Percentiles rank a stretch among this genome's conserved stretches.
Evolutionary conservation across 768 basidiomycete species (phyloP).

Genomic region (Rhizopogon rudus): DNA sequence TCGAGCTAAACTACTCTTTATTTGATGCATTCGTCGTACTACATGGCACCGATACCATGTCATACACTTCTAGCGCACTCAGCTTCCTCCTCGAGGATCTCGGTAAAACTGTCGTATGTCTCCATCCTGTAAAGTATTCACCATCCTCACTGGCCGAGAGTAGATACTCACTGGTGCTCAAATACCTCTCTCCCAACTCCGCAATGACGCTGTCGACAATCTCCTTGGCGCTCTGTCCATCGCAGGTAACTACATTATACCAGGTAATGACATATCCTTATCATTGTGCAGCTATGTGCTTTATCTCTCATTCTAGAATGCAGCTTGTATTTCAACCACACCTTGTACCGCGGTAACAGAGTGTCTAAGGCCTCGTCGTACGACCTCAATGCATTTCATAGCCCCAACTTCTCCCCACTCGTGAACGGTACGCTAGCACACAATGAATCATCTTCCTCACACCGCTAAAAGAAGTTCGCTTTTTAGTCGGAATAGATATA

Average conservation of each 20-base stretch:
- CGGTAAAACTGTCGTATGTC: slow-evolving; percentile 79
- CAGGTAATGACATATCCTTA: slow-evolving; percentile 44
- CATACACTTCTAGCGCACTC: slow-evolving; percentile 82
- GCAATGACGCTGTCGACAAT: slow-evolving; percentile 95
- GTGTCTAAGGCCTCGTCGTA: slow-evolving; percentile 80
- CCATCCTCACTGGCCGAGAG: not conserved
- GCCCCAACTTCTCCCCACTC: slow-evolving; percentile 78
- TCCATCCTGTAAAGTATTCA: not conserved
- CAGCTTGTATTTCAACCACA: slow-evolving; percentile 87
- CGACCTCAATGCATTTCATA: slow-evolving; percentile 78
- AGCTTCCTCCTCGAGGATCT: slow-evolving; percentile 91
- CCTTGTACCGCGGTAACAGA: slow-evolving; percentile 80
- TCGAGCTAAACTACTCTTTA: slow-evolving; percentile 80
- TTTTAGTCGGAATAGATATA: slow-evolving; percentile 82
- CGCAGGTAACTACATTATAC: slow-evolving; percentile 88
- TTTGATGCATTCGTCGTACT: slow-evolving; percentile 92
- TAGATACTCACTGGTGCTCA: slow-evolving; percentile 92
- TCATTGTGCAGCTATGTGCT: not conserved
- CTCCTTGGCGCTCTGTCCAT: slow-evolving; percentile 84
- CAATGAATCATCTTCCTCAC: not conserved
- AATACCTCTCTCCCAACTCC: slow-evolving; percentile 84
- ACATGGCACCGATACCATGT: slow-evolving; percentile 92
- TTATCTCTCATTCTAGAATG: slow-evolving; percentile 48
- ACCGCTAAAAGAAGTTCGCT: slow-evolving; percentile 1
- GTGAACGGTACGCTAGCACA: slow-evolving; percentile 57